A percentile compares a stretch with the other conserved stretches of the same genome.
These are phyloP conservation scores for Mucor piriformis DNA, from an alignment of 371 early-diverging fungal species.

Conservation along the genomic window DNA sequence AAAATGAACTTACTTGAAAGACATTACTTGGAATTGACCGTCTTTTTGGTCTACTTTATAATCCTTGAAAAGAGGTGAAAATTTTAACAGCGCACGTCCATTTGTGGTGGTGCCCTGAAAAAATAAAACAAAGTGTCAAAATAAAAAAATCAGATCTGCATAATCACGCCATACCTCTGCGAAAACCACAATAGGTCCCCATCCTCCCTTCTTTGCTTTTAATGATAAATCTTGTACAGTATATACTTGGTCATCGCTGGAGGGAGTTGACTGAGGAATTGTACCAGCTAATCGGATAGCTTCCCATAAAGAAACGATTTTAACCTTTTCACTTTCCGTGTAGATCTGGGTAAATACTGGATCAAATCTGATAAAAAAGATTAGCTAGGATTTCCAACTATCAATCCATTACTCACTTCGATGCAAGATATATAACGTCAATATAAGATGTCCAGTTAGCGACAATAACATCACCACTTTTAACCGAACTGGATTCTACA, in stretches of 20 bases:
- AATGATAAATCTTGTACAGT: slow-evolving; percentile 55
- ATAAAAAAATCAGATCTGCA: background rate
- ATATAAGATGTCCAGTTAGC: slow-evolving; percentile 87
- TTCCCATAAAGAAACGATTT: slow-evolving; percentile 57
- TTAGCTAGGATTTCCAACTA: too few relatives aligned
- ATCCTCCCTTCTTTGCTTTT: slow-evolving; percentile 44
- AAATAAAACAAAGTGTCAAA: background rate
- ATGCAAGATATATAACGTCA: slow-evolving; percentile 79
- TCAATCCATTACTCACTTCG: too few relatives aligned
- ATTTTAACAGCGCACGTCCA: slow-evolving; percentile 80
- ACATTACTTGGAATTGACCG: slow-evolving; percentile 60
- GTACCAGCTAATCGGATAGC: slow-evolving; percentile 57
- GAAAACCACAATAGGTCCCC: slow-evolving; percentile 81
- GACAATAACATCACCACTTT: slow-evolving; percentile 74
- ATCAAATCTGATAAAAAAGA: slow-evolving; percentile 44
- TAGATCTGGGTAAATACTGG: slow-evolving; percentile 78
- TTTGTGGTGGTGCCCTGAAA: slow-evolving; percentile 84
- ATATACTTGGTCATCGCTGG: slow-evolving; percentile 21
- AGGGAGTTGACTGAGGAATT: slow-evolving; percentile 19
- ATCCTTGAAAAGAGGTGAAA: slow-evolving; percentile 69
- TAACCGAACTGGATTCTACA: slow-evolving; percentile 19
- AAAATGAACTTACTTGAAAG: slow-evolving; percentile 64
- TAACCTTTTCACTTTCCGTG: slow-evolving; percentile 51
- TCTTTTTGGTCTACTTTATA: slow-evolving; percentile 51
- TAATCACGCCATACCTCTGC: slow-evolving; percentile 63